Percentiles rank a stretch among this genome's conserved stretches.
Evolutionary conservation across 306 rosid genomes (phyloP).

Genomic region (Prunus salicina): DNA sequence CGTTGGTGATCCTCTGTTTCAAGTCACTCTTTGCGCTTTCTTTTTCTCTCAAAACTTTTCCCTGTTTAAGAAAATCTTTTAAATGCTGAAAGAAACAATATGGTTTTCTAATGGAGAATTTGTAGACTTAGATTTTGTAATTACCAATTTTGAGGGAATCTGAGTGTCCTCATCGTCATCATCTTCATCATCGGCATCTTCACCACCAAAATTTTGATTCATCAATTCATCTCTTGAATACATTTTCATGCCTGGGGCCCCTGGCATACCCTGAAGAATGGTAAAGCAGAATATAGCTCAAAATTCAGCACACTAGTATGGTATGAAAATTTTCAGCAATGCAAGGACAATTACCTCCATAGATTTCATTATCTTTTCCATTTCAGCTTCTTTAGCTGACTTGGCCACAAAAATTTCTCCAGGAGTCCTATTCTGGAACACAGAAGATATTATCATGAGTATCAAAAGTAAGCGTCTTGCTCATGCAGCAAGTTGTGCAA

Average conservation of each 20-base stretch:
- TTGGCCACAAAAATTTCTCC: constrained; percentile 87
- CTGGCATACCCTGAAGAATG: constrained; percentile 92
- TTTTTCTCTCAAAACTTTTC: constrained; percentile 62
- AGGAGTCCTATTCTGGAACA: constrained; percentile 67
- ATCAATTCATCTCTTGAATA: constrained; percentile 84
- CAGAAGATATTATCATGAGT: constrained; percentile 11
- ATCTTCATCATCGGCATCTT: constrained; percentile 60
- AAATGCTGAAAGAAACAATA: neutral
- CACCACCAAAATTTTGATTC: constrained; percentile 67
- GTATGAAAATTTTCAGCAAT: neutral
- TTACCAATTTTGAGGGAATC: constrained; percentile 78
- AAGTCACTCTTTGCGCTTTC: constrained; percentile 51
- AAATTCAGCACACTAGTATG: neutral
- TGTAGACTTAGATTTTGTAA: neutral
- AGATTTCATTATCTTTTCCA: constrained; percentile 84
- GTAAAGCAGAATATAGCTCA: constrained; percentile 8
- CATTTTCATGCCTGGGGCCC: constrained; percentile 98
- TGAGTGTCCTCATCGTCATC: constrained; percentile 43
- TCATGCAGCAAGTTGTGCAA: neutral
- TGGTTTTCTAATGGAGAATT: neutral
- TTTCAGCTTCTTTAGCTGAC: constrained; percentile 88
- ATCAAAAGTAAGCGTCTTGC: neutral
- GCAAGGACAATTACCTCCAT: constrained; percentile 68
- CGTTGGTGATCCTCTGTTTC: constrained; percentile 50
- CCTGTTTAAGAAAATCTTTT: constrained; percentile 41